Evolutionary conservation across 2,329 filamentous ascomycete species (phyloP), one percentile per base, ranked within the genome.

Genomic region (Huntiella decipiens): DNA sequence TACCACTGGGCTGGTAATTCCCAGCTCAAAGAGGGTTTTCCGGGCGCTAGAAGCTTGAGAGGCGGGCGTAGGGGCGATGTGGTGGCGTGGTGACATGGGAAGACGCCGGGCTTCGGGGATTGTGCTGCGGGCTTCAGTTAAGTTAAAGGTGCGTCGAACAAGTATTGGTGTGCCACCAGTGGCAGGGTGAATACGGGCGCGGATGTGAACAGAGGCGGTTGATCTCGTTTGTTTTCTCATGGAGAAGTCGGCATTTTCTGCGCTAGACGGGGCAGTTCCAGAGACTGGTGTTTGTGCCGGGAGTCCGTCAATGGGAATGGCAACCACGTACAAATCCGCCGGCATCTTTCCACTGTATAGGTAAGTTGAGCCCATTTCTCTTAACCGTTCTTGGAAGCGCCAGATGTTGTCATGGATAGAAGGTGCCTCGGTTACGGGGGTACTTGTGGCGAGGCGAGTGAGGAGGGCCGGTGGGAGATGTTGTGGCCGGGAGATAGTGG

Each of bases 121-220:
- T 1, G 65, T 67, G 6, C 63, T 59, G 39, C 65, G 61, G 7
- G 74, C 56, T 50, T 65, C 59, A 19, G 65, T 59, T 11, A 73
- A 56, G 49, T 73, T 62, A 49, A 76, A 70, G 13, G 61, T 63
- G 28, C 70, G 63, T 51, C 65, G 62, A 13, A 77, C 59, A 1
- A 67, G 52, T 51, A 73, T 66, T 1, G 69, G 60, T 41, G 63
- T 58, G 2, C 64, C 61, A 4, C 59, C 55, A 13, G 56, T 54
- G 33, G 57, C 58, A 12, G 69, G 67, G 4, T 61, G 52, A 6
- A 73, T 60, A 11, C 63, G 58, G 2, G 65, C 67, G 12, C 66
- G 61, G 41, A 71, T 34, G 35, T 41, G 5, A 11, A 49, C 42
- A 12, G 43, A 39, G 35, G 28, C n/a, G 40, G 32, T 12, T 36